Evolutionary conservation across 1,139 yeast species (phyloP).

Genomic region (Kazachstania sp.): DNA sequence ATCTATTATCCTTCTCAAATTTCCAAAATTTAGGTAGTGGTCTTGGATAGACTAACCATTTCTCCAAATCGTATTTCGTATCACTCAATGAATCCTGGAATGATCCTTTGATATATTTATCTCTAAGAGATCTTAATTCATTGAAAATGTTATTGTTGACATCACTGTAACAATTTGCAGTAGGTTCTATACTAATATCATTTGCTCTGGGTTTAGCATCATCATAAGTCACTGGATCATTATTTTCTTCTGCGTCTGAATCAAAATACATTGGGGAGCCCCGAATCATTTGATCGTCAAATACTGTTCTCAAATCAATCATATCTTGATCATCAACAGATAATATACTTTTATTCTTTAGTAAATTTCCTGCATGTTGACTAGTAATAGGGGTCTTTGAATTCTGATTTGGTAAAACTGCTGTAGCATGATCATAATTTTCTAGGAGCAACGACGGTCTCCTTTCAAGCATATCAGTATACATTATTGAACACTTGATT

Average conservation of each 20-base stretch:
- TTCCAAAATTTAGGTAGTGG: conserved; percentile 31
- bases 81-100: conserved; percentile 22
- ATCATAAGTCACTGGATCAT: conserved; percentile 7
- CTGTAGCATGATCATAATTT: conserved; percentile 3
- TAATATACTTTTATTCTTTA: conserved; percentile 6
- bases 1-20: conserved; percentile 24
- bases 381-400: neutral
- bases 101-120: conserved; percentile 18
- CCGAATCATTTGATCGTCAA: conserved; percentile 22
- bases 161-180: conserved; percentile 3
- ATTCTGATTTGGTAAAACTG: neutral
- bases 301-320: conserved; percentile 20
- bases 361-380: conserved; percentile 5
- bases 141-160: conserved; percentile 12
- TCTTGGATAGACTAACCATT: conserved; percentile 27
- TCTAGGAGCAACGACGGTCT: conserved; percentile 11
- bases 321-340: conserved; percentile 27
- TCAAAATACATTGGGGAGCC: conserved; percentile 28
- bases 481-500: neutral
- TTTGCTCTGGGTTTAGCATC: conserved; percentile 3
- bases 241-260: conserved; percentile 13
- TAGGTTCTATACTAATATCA: neutral
- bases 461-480: conserved; percentile 1
- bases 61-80: conserved; percentile 18
- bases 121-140: conserved; percentile 12